phyloP scores from a whole-genome alignment of 768 basidiomycete species.

The Gymnopilus junonius region DNA sequence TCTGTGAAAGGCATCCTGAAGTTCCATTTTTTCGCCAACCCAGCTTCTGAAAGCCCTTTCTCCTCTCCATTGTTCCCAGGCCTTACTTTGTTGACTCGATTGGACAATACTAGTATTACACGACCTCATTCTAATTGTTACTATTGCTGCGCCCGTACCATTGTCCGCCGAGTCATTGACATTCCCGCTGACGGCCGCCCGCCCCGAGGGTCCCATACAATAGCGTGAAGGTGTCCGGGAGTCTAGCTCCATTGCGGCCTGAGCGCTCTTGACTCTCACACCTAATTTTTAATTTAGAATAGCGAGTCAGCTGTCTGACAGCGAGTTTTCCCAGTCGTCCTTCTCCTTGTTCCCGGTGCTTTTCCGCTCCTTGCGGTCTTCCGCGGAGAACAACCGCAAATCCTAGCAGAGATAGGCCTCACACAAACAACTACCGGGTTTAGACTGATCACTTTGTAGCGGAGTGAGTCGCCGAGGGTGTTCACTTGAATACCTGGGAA shows the following conservation, averaged over 20 bases:
- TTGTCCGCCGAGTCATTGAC: constrained; percentile 9
- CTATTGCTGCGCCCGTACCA: constrained; percentile 4
- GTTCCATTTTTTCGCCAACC: constrained; percentile 20
- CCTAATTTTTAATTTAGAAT: constrained; percentile 35
- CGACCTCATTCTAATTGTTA: neutral
- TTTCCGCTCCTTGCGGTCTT: constrained; percentile 21
- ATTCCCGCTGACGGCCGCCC: constrained; percentile 7
- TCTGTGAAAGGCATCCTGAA: constrained; percentile 19
- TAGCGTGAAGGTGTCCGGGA: constrained; percentile 13
- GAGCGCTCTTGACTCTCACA: constrained; percentile 32
- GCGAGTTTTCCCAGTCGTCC: constrained; percentile 7
- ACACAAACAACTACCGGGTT: constrained; percentile 1
- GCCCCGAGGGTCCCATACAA: constrained; percentile 16
- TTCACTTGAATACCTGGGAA: constrained; percentile 2
- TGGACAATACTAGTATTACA: neutral
- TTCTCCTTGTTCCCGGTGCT: constrained; percentile 17
- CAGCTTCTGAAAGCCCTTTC: constrained; percentile 3
- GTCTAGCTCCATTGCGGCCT: constrained; percentile 27
- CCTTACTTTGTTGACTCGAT: neutral
- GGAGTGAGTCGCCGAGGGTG: neutral
- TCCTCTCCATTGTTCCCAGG: constrained; percentile 1
- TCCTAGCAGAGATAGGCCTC: neutral
- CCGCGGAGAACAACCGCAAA: constrained; percentile 15
- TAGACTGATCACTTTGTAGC: constrained; percentile 5
- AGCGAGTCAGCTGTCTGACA: constrained; percentile 30